Evolutionary conservation across 2,329 filamentous ascomycete species (phyloP).

Genomic region (Lachnellula subtilissima): DNA sequence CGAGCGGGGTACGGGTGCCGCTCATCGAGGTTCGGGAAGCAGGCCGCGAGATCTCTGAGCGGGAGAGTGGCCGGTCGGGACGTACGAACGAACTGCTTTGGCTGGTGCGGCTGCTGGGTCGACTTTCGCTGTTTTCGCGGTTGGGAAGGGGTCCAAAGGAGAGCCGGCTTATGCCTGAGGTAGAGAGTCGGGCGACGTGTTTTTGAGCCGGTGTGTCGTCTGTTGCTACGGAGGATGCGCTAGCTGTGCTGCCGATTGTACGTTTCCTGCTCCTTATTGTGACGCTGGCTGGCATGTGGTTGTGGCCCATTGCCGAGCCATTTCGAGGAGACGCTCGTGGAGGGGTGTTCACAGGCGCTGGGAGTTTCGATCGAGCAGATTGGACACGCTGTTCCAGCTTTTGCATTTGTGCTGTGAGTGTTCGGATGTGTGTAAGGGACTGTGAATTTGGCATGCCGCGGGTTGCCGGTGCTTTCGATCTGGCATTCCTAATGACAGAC

Average conservation of each 20-base stretch:
- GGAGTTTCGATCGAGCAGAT: conserved; percentile 84
- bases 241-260: conserved; percentile 45
- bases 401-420: conserved; percentile 94
- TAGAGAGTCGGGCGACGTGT: conserved; percentile 55
- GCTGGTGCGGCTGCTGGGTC: conserved; percentile 29
- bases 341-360: conserved; percentile 72
- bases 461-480: conserved; percentile 39
- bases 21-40: conserved; percentile 29
- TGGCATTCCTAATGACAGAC: conserved; percentile 34
- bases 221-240: conserved; percentile 23
- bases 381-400: conserved; percentile 91
- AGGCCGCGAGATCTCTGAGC: conserved; percentile 28
- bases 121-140: conserved; percentile 33
- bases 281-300: conserved; percentile 50
- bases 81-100: conserved; percentile 23
- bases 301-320: conserved; percentile 35
- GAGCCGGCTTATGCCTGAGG: conserved; percentile 57
- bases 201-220: conserved; percentile 37
- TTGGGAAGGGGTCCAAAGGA: conserved; percentile 60
- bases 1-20: conserved; percentile 31
- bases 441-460: conserved; percentile 48
- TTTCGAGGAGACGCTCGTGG: conserved; percentile 73
- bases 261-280: conserved; percentile 68
- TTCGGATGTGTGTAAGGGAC: conserved; percentile 88
- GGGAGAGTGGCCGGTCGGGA: conserved; percentile 27